Evolutionary conservation across 345 rosid species (phyloP).

Genomic region (Brassica incana): DNA sequence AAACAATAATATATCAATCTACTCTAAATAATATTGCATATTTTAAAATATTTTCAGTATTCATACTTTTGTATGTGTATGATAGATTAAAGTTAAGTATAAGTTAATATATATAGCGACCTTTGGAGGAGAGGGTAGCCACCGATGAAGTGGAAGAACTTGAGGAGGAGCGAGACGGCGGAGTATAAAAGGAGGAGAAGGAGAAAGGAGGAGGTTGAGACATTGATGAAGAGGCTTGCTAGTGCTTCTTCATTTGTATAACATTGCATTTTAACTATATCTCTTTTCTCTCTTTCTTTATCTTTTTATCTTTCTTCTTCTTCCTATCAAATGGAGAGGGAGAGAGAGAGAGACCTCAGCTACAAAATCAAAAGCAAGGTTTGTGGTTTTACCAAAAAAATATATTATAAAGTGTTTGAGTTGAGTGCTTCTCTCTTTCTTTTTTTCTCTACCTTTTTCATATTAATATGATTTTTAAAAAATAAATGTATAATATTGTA

Average conservation of each 20-base stretch:
- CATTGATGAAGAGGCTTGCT: conserved; percentile 63
- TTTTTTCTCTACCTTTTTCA: conserved; percentile 28
- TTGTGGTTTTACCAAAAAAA: conserved; percentile 21
- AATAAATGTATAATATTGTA: conserved; percentile 7
- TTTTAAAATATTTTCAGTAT: neutral
- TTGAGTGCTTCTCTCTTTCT: conserved; percentile 36
- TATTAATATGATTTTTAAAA: neutral
- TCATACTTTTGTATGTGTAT: neutral
- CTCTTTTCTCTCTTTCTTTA: conserved; percentile 35
- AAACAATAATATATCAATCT: neutral
- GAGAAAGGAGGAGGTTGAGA: conserved; percentile 66
- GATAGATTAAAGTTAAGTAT: neutral
- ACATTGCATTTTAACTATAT: conserved; percentile 64
- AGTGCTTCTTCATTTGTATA: conserved; percentile 66
- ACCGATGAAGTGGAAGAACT: conserved; percentile 64
- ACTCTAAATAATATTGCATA: neutral
- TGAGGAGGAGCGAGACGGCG: conserved; percentile 60
- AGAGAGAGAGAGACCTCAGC: conserved; percentile 24
- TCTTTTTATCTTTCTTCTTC: conserved; percentile 40
- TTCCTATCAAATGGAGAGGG: conserved; percentile 35
- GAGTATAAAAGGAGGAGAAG: conserved; percentile 68
- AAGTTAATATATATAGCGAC: conserved; percentile 32
- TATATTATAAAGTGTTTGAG: conserved; percentile 21
- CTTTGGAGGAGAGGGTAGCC: conserved; percentile 65
- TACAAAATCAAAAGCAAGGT: conserved; percentile 39